Base-by-base conservation (phyloP, 2,329 filamentous ascomycete genomes). In the Monosporascus sp. region DNA sequence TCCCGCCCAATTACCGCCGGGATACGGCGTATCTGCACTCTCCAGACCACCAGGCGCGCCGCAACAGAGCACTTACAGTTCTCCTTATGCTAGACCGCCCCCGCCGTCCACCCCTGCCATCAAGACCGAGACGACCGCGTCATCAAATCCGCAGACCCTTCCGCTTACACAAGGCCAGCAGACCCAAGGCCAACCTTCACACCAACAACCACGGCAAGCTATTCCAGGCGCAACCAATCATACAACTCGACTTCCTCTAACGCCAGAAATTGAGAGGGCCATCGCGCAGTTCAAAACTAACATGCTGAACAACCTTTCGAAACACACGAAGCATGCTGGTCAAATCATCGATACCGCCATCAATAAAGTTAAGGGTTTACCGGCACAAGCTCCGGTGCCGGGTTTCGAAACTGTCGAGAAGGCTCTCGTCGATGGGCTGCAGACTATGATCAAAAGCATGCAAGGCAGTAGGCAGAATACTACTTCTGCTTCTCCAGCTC, bases 21-120 rank as follows among this genome's bases (percentile, higher is more conserved):
- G 60, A 37, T 66, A 66, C 50, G 59, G 58, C 35, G 56, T 49
- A 14, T 43, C 63, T 28, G 45, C 54, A 7, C 43, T 66, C 7
- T 54, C 63, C n/a, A 60, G 62, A 35, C 65, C 63, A 41, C 50
- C 63, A 20, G 60, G 51, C 31, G 55, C 55, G 18, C 37, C 58
- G n/a, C 65, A 68, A 41, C 65, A 65, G 54, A 63, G 62, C 51
- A 66, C 65, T 1, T 69, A 67, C 53, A 68, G 60, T 47, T 68
- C 66, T 28, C 66, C 64, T 22, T 69, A 69, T 48, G 64, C 65
- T 11, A 62, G 66, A 51, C 65, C 66, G 17, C 59, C 66, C 9
- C 62, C 64, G 15, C 58, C 55, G 35, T 37, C 59, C 17, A 65
- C 60, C 45, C 51, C 59, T 17, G 56, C 59, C 5, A 51, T 61